Evolutionary conservation across 2,329 filamentous ascomycete species (phyloP).

Genomic region (Sporothrix globosa): DNA sequence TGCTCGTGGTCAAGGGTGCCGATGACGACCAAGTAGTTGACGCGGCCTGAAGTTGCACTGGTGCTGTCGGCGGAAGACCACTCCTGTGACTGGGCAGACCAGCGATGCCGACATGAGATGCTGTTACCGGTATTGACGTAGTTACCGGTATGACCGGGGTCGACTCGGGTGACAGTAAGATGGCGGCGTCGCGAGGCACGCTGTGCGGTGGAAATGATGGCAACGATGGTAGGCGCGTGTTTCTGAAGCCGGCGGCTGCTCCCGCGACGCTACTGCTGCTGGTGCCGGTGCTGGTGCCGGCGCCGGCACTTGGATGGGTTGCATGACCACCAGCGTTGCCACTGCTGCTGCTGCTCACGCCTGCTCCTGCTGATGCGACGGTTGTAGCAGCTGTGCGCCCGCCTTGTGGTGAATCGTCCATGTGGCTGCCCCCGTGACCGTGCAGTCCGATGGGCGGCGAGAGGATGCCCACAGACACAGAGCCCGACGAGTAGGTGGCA

Average conservation of each 20-base stretch:
- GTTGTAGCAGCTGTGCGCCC: background rate
- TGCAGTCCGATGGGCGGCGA: slow-evolving; percentile 35
- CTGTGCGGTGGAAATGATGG: slow-evolving; percentile 38
- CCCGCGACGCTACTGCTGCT: slow-evolving; percentile 6
- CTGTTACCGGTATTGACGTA: slow-evolving; percentile 23
- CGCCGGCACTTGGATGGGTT: background rate
- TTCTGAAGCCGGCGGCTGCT: slow-evolving; percentile 29
- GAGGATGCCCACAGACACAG: slow-evolving; percentile 26
- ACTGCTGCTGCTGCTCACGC: background rate
- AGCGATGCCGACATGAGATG: background rate
- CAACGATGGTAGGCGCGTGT: slow-evolving; percentile 29
- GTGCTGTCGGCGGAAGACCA: background rate
- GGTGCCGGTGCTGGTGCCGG: slow-evolving; percentile 35
- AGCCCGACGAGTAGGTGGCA: slow-evolving; percentile 3
- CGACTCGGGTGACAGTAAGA: slow-evolving; percentile 51
- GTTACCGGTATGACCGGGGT: slow-evolving; percentile 39
- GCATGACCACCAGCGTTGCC: background rate
- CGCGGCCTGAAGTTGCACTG: slow-evolving; percentile 9
- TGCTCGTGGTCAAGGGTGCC: slow-evolving; percentile 44
- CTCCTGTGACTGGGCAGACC: background rate
- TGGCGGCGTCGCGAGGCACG: slow-evolving; percentile 52
- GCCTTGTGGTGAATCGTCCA: background rate
- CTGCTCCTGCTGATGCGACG: background rate
- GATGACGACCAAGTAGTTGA: slow-evolving; percentile 38
- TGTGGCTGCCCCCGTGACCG: slow-evolving; percentile 27